Percentiles rank a stretch among this genome's conserved stretches.
These are phyloP conservation scores for Bathelium albidoporum DNA, from an alignment of 495 filamentous ascomycete genomes.

Conservation along the genomic window DNA sequence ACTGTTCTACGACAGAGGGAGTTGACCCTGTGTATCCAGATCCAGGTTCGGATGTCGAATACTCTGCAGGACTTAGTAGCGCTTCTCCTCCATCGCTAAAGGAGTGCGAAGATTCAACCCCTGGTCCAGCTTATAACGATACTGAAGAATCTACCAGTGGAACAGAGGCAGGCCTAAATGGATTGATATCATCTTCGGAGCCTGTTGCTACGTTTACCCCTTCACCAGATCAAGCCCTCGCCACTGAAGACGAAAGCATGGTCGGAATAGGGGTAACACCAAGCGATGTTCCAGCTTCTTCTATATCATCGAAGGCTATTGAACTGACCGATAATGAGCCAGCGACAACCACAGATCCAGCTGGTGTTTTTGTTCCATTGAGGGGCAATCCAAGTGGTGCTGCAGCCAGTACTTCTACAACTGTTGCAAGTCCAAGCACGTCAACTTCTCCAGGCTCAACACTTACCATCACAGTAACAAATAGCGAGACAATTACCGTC, in stretches of 20 bases:
- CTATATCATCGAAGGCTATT: not conserved
- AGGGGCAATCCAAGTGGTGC: not conserved
- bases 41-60: conserved; percentile 53
- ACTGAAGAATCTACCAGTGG: not conserved
- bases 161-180: not conserved
- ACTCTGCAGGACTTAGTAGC: conserved; percentile 21
- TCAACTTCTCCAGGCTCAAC: not conserved
- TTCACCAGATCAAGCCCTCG: not conserved
- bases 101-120: conserved; percentile 6
- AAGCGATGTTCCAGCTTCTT: not conserved
- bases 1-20: conserved; percentile 42
- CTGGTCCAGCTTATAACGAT: not conserved
- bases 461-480: not conserved
- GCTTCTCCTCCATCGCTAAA: conserved; percentile 8
- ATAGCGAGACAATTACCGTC: not conserved
- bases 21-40: conserved; percentile 60
- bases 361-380: not conserved
- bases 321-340: not conserved
- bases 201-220: not conserved
- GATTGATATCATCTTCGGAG: not conserved
- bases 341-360: not conserved
- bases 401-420: not conserved
- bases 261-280: not conserved
- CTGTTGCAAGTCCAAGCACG: not conserved
- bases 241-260: not conserved